These are phyloP conservation scores for Dimocarpus longan DNA, from an alignment of 345 rosid species.

Conservation along the genomic window DNA sequence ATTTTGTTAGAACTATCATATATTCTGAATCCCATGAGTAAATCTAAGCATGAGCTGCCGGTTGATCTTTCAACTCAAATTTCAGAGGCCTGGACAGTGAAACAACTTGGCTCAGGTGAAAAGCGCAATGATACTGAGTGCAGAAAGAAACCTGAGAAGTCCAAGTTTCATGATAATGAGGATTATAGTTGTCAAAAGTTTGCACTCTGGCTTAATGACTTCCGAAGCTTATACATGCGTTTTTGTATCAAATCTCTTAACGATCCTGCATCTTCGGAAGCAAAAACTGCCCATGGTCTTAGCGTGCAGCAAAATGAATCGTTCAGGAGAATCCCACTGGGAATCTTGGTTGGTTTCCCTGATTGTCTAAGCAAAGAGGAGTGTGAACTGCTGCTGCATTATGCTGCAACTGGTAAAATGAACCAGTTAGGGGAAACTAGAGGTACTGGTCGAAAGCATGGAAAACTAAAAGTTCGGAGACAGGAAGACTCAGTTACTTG, in stretches of 20 bases:
- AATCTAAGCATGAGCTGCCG: slow-evolving; percentile 48
- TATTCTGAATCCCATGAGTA: slow-evolving; percentile 56
- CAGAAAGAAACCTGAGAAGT: slow-evolving; percentile 50
- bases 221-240: slow-evolving; percentile 35
- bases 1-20: slow-evolving; percentile 37
- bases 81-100: slow-evolving; percentile 50
- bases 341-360: slow-evolving; percentile 54
- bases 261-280: slow-evolving; percentile 25
- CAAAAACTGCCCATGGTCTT: slow-evolving; percentile 23
- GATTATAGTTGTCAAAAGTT: slow-evolving; percentile 29
- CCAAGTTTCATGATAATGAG: slow-evolving; percentile 26
- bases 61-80: slow-evolving; percentile 46
- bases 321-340: slow-evolving; percentile 61
- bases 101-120: slow-evolving; percentile 32
- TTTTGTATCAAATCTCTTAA: slow-evolving; percentile 22
- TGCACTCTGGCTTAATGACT: slow-evolving; percentile 51
- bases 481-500: slow-evolving; percentile 17
- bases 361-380: slow-evolving; percentile 45
- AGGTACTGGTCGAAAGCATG: slow-evolving; percentile 32
- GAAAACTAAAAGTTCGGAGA: slow-evolving; percentile 19
- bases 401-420: slow-evolving; percentile 60
- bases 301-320: slow-evolving; percentile 34
- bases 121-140: slow-evolving; percentile 27
- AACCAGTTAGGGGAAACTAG: slow-evolving; percentile 23
- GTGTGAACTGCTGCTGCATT: slow-evolving; percentile 65